Evolutionary conservation across 2,329 filamentous ascomycete species (phyloP), one percentile per base, ranked within the genome.

Genomic region (Colletotrichum sp.): DNA sequence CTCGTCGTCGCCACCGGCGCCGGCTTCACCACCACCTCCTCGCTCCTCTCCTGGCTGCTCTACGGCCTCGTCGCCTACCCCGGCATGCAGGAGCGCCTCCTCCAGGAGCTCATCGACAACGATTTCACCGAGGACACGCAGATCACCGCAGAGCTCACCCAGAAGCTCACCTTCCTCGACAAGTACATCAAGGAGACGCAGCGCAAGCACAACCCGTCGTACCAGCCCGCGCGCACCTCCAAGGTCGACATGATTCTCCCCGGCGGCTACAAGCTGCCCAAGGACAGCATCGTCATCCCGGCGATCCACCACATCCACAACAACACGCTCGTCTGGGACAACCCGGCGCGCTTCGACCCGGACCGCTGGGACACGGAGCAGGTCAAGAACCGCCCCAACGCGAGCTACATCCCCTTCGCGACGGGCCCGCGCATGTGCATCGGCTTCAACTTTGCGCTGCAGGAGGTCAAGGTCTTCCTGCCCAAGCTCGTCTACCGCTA

Each of bases 391-490:
- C 80, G 87, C 3, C 89, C 88, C 61, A 86, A 86, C 34, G 87
- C 86, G 3, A 84, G 88, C 0, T 93, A 93, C 78, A 84, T 90
- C 5, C 92, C 92, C 0, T 93, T 93, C 77, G 91, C 88, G 0
- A 84, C 87, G 0, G 92, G 92, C 0, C 88, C 85, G 0, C 84
- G 92, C 2, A 88, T 88, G 83, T 93, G 92, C 76, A 90, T 93
- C 71, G 92, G 91, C 0, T 93, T 92, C 86, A 93, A 92, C 82
- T 92, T 93, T 80, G 91, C 91, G 0, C 83, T 93, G 8, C 87
- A 89, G 74, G 91, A 93, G 81, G 85, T 92, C 74, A 92, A 92
- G 84, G 85, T 92, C 6, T 88, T 91, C 78, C 52, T 93, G 77
- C 85, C 87, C 2, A 90, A 92, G 83, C 82, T 93, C 48, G 81